Conservation (phyloP, 2,329 filamentous ascomycete species). For the Gnomoniopsis sp. region DNA sequence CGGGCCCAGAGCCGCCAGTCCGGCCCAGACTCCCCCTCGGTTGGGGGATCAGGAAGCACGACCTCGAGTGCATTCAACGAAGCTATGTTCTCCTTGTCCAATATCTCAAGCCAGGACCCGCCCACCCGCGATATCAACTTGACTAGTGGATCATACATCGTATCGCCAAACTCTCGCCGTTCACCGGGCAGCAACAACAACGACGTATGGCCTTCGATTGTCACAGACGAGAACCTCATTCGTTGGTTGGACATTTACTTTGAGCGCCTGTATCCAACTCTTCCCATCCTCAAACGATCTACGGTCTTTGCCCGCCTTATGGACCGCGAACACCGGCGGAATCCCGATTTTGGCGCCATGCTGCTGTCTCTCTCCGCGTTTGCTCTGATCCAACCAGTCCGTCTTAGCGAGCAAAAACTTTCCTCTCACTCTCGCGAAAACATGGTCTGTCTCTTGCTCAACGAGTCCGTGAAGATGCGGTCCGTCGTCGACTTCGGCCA, state of each 20-base stretch:
- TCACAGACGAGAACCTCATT: conserved; percentile 14
- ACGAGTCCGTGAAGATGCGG: conserved; percentile 11
- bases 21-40: conserved; percentile 4
- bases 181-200: conserved; percentile 11
- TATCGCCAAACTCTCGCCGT: conserved; percentile 2
- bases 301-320: conserved; percentile 11
- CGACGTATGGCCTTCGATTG: conserved; percentile 5
- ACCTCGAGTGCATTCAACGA: conserved; percentile 6
- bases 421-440: conserved; percentile 8
- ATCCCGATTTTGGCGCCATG: conserved; percentile 14
- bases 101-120: background rate
- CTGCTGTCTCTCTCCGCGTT: conserved; percentile 12
- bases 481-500: conserved; percentile 11
- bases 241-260: conserved; percentile 16
- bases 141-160: background rate
- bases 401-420: conserved; percentile 6
- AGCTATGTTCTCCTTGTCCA: conserved; percentile 5
- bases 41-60: conserved; percentile 1
- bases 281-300: conserved; percentile 12
- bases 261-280: conserved; percentile 11
- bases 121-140: conserved; percentile 4
- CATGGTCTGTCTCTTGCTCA: conserved; percentile 10
- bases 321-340: conserved; percentile 9
- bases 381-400: conserved; percentile 13
- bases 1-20: background rate